Percentiles rank a stretch among this genome's conserved stretches.
Conservation (phyloP, 179 eudicot genomes). For the Heliamphora pulchella region DNA sequence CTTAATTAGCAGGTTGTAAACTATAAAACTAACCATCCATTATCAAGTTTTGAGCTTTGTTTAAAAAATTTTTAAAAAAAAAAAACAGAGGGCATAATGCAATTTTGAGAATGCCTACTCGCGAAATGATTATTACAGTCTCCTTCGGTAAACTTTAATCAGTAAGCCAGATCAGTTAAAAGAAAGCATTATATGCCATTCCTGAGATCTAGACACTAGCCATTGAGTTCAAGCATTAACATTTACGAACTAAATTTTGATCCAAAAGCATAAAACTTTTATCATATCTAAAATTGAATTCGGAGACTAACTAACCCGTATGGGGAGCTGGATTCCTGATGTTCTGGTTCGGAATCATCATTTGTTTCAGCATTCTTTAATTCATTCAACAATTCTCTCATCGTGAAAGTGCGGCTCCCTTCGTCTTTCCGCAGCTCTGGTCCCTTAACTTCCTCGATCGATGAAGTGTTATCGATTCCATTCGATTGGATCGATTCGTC, state of each 20-base stretch:
- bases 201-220: background rate
- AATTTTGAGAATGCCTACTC: background rate
- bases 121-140: background rate
- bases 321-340: slow-evolving; percentile 22
- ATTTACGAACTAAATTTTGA: background rate
- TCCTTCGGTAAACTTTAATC: background rate
- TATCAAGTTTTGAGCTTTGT: background rate
- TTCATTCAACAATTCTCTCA: slow-evolving; percentile 69
- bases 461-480: background rate
- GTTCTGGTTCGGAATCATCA: slow-evolving; percentile 17
- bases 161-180: background rate
- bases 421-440: slow-evolving; percentile 37
- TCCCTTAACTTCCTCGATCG: slow-evolving; percentile 1
- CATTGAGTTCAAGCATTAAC: background rate
- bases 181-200: background rate
- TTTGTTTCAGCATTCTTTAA: slow-evolving; percentile 42
- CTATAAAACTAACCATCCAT: background rate
- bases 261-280: background rate
- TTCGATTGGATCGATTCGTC: slow-evolving; percentile 17
- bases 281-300: background rate
- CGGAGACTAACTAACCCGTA: slow-evolving; percentile 17
- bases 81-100: background rate
- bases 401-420: slow-evolving; percentile 52
- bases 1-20: background rate
- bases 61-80: background rate